Conservation (phyloP, 768 basidiomycete genomes). For the Suillus subaureus region DNA sequence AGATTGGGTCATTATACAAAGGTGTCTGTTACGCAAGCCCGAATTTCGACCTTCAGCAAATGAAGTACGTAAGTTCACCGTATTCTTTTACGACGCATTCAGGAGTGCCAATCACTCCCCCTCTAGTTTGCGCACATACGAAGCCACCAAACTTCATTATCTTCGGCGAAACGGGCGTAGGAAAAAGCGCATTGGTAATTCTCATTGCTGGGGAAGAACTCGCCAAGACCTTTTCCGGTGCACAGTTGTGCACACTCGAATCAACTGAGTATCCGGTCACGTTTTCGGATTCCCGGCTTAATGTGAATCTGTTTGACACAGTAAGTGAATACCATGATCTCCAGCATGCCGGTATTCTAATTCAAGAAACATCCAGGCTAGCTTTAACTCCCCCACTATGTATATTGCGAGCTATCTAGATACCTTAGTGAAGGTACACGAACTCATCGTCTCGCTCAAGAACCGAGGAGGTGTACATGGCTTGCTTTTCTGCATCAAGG, state of each 20-base stretch:
- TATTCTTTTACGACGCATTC: neutral
- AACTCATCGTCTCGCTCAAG: constrained; percentile 35
- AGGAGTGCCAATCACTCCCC: neutral
- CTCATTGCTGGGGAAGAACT: neutral
- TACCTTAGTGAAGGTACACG: constrained; percentile 31
- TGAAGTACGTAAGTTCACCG: neutral
- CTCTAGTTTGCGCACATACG: neutral
- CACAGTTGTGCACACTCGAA: too few species aligned
- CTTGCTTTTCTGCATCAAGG: constrained; percentile 38
- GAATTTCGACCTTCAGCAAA: neutral
- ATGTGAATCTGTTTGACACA: too few species aligned
- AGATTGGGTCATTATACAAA: neutral
- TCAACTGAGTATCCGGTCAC: too few species aligned
- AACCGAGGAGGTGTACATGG: constrained; percentile 39
- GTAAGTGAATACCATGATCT: too few species aligned
- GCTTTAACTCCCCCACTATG: constrained; percentile 32
- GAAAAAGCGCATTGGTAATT: neutral
- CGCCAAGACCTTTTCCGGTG: too few species aligned
- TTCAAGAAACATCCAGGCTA: neutral
- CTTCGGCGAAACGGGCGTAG: neutral
- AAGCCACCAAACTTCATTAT: neutral
- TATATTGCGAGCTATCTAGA: constrained; percentile 23
- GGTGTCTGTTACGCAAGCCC: neutral
- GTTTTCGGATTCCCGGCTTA: too few species aligned
- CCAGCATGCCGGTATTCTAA: too few species aligned